phyloP scores from a whole-genome alignment of 768 basidiomycete species.

The Pulveroboletus sp. region DNA sequence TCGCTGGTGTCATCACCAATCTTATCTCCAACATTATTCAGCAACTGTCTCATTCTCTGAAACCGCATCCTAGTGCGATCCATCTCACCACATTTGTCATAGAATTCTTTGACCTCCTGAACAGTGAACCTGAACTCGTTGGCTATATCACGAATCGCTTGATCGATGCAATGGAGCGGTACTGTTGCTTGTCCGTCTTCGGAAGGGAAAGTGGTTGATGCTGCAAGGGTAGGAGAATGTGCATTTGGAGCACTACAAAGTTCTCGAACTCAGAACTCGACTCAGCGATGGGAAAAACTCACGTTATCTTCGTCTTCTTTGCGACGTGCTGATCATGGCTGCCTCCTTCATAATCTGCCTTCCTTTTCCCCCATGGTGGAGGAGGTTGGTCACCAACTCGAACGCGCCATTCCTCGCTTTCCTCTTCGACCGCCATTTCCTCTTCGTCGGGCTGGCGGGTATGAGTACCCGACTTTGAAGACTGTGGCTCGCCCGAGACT shows the following conservation, averaged over 20 bases:
- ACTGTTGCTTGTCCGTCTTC: constrained; percentile 5
- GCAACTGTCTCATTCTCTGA: constrained; percentile 57
- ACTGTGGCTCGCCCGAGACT: constrained; percentile 24
- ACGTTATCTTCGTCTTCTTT: constrained; percentile 48
- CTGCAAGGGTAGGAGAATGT: neutral
- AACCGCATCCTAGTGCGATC: constrained; percentile 62
- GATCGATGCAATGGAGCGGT: constrained; percentile 62
- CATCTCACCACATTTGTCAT: constrained; percentile 73
- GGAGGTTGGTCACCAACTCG: constrained; percentile 60
- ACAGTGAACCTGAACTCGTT: constrained; percentile 66
- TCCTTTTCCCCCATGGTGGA: constrained; percentile 70
- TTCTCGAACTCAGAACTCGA: neutral
- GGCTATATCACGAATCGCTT: constrained; percentile 64
- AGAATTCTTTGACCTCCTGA: constrained; percentile 77
- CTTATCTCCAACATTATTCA: constrained; percentile 28
- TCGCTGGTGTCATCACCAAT: constrained; percentile 6
- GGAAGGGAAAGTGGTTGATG: constrained; percentile 4
- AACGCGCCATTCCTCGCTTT: constrained; percentile 65
- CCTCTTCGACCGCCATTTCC: constrained; percentile 59
- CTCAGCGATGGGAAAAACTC: constrained; percentile 12
- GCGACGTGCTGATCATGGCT: constrained; percentile 23
- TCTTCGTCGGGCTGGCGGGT: constrained; percentile 53
- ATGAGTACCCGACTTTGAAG: constrained; percentile 19
- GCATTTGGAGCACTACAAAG: constrained; percentile 4
- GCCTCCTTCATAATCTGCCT: constrained; percentile 37